phyloP scores from a whole-genome alignment of 805 yeast genomes.

The Debaryomyces prosopidis region DNA sequence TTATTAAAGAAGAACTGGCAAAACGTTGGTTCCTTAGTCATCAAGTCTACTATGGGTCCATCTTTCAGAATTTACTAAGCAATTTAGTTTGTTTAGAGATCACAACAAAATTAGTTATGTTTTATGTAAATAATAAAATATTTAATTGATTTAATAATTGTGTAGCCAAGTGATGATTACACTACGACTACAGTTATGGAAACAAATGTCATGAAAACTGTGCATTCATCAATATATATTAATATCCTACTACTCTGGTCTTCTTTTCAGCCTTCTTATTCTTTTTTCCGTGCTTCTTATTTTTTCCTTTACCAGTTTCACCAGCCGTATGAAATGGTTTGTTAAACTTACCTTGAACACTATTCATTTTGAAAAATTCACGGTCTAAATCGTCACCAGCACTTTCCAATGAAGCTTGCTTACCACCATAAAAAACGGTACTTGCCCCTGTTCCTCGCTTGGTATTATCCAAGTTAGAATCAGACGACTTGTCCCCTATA shows the following conservation, averaged over 20 bases:
- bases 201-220: not conserved
- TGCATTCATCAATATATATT: slow-evolving; percentile 4
- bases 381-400: slow-evolving; percentile 82
- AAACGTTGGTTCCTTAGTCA: slow-evolving; percentile 98
- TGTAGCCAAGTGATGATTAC: not conserved
- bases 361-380: slow-evolving; percentile 76
- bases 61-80: slow-evolving; percentile 97
- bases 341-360: slow-evolving; percentile 60
- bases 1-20: slow-evolving; percentile 99
- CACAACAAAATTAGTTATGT: slow-evolving; percentile 1
- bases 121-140: slow-evolving; percentile 1
- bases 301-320: slow-evolving; percentile 21
- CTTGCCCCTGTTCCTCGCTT: slow-evolving; percentile 36
- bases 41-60: slow-evolving; percentile 99
- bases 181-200: not conserved
- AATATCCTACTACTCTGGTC: slow-evolving; percentile 29
- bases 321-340: slow-evolving; percentile 71
- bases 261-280: slow-evolving; percentile 65
- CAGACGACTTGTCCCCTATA: slow-evolving; percentile 37
- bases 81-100: slow-evolving; percentile 7
- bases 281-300: slow-evolving; percentile 72
- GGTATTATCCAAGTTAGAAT: slow-evolving; percentile 16
- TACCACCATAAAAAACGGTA: slow-evolving; percentile 71
- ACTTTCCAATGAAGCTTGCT: slow-evolving; percentile 73
- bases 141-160: slow-evolving; percentile 1